A percentile compares a stretch with the other conserved stretches of the same genome.
Evolutionary conservation across 2,329 filamentous ascomycete species (phyloP).

Genomic region (Pezicula carpinea): DNA sequence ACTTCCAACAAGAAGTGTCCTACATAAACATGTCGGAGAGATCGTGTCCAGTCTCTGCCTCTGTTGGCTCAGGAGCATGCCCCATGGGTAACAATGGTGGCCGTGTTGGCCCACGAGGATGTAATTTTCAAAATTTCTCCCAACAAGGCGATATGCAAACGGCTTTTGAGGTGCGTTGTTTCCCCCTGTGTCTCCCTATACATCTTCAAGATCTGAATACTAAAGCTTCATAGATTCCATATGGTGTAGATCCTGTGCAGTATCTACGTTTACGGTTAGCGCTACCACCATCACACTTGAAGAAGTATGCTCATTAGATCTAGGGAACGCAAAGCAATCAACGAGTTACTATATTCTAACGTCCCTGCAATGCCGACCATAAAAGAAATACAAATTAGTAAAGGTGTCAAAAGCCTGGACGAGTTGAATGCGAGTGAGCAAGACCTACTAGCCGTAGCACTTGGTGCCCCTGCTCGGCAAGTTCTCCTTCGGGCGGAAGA

Average conservation of each 20-base stretch:
- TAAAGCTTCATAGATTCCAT: constrained; percentile 33
- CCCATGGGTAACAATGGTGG: constrained; percentile 11
- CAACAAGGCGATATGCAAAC: constrained; percentile 27
- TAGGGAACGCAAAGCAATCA: constrained; percentile 37
- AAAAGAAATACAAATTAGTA: constrained; percentile 42
- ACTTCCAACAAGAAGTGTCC: background rate
- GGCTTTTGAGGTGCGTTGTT: constrained; percentile 32
- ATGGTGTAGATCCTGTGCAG: constrained; percentile 39
- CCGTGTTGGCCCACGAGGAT: constrained; percentile 27
- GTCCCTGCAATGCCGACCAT: constrained; percentile 30
- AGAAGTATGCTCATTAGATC: background rate
- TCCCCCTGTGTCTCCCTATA: background rate
- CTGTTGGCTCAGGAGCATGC: constrained; percentile 10
- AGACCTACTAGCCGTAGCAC: constrained; percentile 45
- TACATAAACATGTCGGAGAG: constrained; percentile 17
- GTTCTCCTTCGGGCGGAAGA: constrained; percentile 49
- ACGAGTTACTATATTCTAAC: constrained; percentile 20
- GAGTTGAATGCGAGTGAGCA: constrained; percentile 42
- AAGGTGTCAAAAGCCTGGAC: constrained; percentile 41
- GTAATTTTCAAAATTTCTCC: constrained; percentile 29
- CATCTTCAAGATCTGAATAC: constrained; percentile 1
- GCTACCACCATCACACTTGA: constrained; percentile 1
- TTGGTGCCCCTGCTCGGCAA: constrained; percentile 49
- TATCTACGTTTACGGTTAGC: constrained; percentile 40
- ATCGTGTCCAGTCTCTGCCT: constrained; percentile 16